Base-by-base conservation (phyloP, 495 filamentous ascomycete species). In the Penicillium subrubescens region DNA sequence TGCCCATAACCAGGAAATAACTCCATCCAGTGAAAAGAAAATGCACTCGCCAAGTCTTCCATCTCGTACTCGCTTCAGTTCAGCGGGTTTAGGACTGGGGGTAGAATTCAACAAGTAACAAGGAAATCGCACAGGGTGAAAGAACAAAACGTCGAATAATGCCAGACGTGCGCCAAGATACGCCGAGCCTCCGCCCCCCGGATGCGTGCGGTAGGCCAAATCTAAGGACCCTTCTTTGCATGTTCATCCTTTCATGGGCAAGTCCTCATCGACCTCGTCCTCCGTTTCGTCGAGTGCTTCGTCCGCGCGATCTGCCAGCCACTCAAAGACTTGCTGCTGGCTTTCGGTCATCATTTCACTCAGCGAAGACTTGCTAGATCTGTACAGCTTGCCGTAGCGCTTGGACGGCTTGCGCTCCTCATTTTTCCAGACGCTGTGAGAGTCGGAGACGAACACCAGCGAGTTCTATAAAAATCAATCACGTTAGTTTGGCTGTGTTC, bases 391-490 rank as follows among this genome's bases (percentile, higher is more conserved):
- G 0, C 90, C 90, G 62, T 91, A 92, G 4, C 90, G 83, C 75
- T 90, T 92, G 19, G 83, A 83, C 15, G 88, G 84, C 68, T 88
- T 89, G 59, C 85, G 82, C 0, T 86, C 83, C 19, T 74, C 65
- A 62, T 84, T 82, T 17, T 72, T 75, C 92, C 92, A 96, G 63
- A 90, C 87, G 10, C 85, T 83, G 67, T 96, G 93, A 50, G 86
- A 79, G 29, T 81, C 77, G 0, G 87, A 81, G 27, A 96, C 91
- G 67, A 89, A 94, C 60, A 96, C 88, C 2, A 85, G 78, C 0
- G 89, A 91, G 73, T 91, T 86, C 69, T 88, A 10, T 58, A 43
- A 7, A 5, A 21, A 8, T n/a, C 8, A 35, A 8, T 33, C 33
- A 12, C 17, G 27, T 54, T 19, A 54, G 51, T 17, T 3, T 21